phyloP scores from a whole-genome alignment of 179 eudicot genomes.

The Gypsophila paniculata region DNA sequence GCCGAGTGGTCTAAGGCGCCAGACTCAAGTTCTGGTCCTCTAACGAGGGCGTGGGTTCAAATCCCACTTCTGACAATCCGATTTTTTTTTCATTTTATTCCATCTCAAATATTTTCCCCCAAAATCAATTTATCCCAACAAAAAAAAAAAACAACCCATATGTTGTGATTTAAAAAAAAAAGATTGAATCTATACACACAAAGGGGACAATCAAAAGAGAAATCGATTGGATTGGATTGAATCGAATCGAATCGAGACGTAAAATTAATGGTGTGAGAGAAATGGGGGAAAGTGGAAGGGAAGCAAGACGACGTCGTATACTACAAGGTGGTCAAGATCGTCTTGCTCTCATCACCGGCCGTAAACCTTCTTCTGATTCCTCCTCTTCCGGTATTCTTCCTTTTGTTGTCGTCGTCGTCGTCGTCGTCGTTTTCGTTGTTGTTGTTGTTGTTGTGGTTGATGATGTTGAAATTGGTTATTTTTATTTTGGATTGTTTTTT shows the following conservation, averaged over 20 bases:
- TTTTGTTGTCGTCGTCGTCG: not conserved
- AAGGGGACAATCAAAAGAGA: no score
- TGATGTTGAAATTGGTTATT: no score
- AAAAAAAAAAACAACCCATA: not conserved
- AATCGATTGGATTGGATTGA: no score
- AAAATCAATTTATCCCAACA: not conserved
- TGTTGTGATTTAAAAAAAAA: no score
- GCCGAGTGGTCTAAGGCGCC: conserved; percentile 36
- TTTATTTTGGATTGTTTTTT: no score
- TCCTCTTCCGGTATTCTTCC: conserved; percentile 25
- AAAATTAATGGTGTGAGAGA: not conserved
- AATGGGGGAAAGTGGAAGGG: conserved; percentile 22
- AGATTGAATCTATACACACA: no score
- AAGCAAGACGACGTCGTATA: conserved; percentile 69
- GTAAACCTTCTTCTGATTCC: conserved; percentile 24
- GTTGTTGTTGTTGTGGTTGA: not conserved
- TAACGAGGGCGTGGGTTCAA: no score
- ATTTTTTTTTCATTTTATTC: not conserved
- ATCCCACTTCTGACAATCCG: conserved; percentile 22
- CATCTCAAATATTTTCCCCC: no score
- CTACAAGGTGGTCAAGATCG: conserved; percentile 51
- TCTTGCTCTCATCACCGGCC: conserved; percentile 57
- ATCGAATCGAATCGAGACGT: no score
- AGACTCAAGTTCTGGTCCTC: conserved; percentile 35
- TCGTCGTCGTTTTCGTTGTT: not conserved